Conservation (phyloP, 202 grass and related monocot species). For the Eragrostis tef region DNA sequence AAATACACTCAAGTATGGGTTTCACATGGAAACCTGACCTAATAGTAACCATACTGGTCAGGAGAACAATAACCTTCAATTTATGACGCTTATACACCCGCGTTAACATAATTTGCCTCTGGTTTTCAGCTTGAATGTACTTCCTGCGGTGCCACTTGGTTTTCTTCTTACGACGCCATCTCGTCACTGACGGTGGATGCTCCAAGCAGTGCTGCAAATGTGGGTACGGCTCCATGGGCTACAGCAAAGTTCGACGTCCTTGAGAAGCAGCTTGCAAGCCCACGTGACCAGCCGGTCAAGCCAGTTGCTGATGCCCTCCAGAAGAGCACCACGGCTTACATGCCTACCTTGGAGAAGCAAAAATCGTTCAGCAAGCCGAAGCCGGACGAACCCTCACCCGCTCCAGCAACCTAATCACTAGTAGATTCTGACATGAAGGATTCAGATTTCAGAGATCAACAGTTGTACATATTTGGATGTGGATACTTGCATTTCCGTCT, state of each 20-base stretch:
- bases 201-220: slow-evolving; percentile 60
- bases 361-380: slow-evolving; percentile 58
- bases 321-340: slow-evolving; percentile 61
- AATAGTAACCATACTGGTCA: too few species aligned
- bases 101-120: slow-evolving; percentile 1
- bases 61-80: too few species aligned
- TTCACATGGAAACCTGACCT: too few species aligned
- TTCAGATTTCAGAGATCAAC: neutral
- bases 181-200: slow-evolving; percentile 65
- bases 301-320: slow-evolving; percentile 44
- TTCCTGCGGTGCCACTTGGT: slow-evolving; percentile 80
- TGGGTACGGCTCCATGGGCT: slow-evolving; percentile 73
- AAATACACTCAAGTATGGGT: too few species aligned
- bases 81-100: too few species aligned
- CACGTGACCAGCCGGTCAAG: slow-evolving; percentile 63
- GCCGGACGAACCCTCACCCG: slow-evolving; percentile 47
- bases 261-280: slow-evolving; percentile 76
- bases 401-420: slow-evolving; percentile 30
- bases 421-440: slow-evolving; percentile 1
- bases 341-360: slow-evolving; percentile 68
- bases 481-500: neutral
- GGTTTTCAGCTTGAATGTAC: slow-evolving; percentile 80
- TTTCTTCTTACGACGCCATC: slow-evolving; percentile 78
- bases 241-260: slow-evolving; percentile 86
- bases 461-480: slow-evolving; percentile 27